phyloP scores from a whole-genome alignment of 306 rosid genomes.

The Lathyrus aphaca region DNA sequence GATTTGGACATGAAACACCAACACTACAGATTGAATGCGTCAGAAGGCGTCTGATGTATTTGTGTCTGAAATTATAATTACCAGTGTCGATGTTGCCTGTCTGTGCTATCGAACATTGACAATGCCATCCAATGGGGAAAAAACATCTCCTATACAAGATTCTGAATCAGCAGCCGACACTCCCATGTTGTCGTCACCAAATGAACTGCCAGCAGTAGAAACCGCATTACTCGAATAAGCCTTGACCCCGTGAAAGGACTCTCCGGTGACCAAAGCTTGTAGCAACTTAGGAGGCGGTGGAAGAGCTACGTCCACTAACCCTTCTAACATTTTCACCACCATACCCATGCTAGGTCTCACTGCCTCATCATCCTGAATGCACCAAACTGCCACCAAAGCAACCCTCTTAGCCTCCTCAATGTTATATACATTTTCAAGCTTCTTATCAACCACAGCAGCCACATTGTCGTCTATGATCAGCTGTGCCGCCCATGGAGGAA shows the following conservation, averaged over 20 bases:
- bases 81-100: neutral
- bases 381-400: slow-evolving; percentile 84
- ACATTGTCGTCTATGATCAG: slow-evolving; percentile 65
- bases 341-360: slow-evolving; percentile 73
- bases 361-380: slow-evolving; percentile 85
- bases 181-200: slow-evolving; percentile 47
- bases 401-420: slow-evolving; percentile 63
- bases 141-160: slow-evolving; percentile 51
- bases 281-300: slow-evolving; percentile 81
- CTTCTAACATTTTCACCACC: slow-evolving; percentile 89
- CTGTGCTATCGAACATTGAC: slow-evolving; percentile 41
- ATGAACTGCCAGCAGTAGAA: slow-evolving; percentile 45
- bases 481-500: slow-evolving; percentile 87
- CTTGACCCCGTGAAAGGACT: slow-evolving; percentile 66
- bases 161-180: slow-evolving; percentile 59
- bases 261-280: slow-evolving; percentile 80
- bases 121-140: slow-evolving; percentile 48
- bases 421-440: slow-evolving; percentile 55
- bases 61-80: neutral
- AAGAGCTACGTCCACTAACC: slow-evolving; percentile 59
- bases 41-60: neutral
- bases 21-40: neutral
- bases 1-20: neutral
- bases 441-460: slow-evolving; percentile 59
- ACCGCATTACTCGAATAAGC: slow-evolving; percentile 47